Conservation (phyloP, 352 stramenopile species). For the Globisporangium ultimum region DNA sequence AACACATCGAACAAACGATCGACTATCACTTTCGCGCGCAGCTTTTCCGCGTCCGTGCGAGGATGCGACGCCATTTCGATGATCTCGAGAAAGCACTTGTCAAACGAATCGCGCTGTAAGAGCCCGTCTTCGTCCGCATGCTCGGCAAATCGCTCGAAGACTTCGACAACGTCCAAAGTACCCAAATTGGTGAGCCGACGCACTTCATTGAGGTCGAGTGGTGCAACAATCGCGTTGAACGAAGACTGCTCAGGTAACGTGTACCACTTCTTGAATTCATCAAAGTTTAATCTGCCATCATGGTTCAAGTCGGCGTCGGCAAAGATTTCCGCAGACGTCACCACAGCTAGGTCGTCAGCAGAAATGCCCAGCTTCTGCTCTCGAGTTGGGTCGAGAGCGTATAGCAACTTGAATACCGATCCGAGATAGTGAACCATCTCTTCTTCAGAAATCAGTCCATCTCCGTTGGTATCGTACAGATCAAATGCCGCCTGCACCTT, state of each 20-base stretch:
- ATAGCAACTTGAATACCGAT: conserved; percentile 81
- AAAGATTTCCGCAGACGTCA: conserved; percentile 83
- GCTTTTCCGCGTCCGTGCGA: conserved; percentile 57
- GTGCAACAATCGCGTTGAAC: conserved; percentile 71
- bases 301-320: conserved; percentile 81
- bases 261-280: conserved; percentile 88
- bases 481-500: conserved; percentile 81
- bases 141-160: conserved; percentile 85
- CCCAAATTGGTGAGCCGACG: conserved; percentile 79
- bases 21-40: conserved; percentile 63
- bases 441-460: conserved; percentile 79
- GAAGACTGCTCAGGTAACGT: conserved; percentile 54
- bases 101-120: conserved; percentile 63
- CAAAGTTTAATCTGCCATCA: conserved; percentile 79
- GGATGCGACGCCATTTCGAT: conserved; percentile 63
- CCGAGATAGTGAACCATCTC: conserved; percentile 87
- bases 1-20: conserved; percentile 83
- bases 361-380: conserved; percentile 57
- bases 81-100: conserved; percentile 71
- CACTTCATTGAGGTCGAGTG: conserved; percentile 79
- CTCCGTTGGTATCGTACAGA: conserved; percentile 79
- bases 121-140: conserved; percentile 55
- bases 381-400: conserved; percentile 61
- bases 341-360: conserved; percentile 53
- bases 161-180: conserved; percentile 78